phyloP scores from a whole-genome alignment of 768 basidiomycete genomes.

The Boletus speciosus region DNA sequence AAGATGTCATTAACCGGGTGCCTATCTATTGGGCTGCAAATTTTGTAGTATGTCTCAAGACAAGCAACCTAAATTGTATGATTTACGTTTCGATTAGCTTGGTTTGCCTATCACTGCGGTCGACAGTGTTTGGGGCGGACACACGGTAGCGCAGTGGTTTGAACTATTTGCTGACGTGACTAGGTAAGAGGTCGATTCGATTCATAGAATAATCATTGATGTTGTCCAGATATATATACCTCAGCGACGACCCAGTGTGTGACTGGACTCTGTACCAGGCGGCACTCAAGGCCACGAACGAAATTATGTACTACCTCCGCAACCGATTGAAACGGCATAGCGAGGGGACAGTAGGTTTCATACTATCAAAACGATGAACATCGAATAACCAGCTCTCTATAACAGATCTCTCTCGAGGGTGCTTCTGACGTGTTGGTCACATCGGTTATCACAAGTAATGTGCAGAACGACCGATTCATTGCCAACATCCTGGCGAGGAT shows the following conservation, averaged over 20 bases:
- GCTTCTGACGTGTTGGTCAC: conserved; percentile 20
- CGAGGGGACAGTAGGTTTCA: conserved; percentile 19
- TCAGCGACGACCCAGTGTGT: conserved; percentile 28
- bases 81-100: conserved; percentile 3
- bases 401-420: conserved; percentile 19
- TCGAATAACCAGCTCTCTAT: neutral
- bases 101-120: conserved; percentile 36
- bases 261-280: conserved; percentile 34
- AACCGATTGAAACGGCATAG: conserved; percentile 19
- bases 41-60: conserved; percentile 44
- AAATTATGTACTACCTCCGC: conserved; percentile 24
- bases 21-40: conserved; percentile 61
- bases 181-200: conserved; percentile 19
- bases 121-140: conserved; percentile 36
- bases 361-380: neutral
- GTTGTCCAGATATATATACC: conserved; percentile 34
- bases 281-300: conserved; percentile 24
- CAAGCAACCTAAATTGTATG: neutral
- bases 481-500: conserved; percentile 9
- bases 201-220: neutral
- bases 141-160: conserved; percentile 41
- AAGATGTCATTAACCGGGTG: conserved; percentile 62
- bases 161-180: conserved; percentile 48
- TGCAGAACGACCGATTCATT: conserved; percentile 21
- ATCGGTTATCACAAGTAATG: conserved; percentile 21